Evolutionary conservation across 2,329 filamentous ascomycete genomes (phyloP).

Genomic region (Leptographium radiaticola): DNA sequence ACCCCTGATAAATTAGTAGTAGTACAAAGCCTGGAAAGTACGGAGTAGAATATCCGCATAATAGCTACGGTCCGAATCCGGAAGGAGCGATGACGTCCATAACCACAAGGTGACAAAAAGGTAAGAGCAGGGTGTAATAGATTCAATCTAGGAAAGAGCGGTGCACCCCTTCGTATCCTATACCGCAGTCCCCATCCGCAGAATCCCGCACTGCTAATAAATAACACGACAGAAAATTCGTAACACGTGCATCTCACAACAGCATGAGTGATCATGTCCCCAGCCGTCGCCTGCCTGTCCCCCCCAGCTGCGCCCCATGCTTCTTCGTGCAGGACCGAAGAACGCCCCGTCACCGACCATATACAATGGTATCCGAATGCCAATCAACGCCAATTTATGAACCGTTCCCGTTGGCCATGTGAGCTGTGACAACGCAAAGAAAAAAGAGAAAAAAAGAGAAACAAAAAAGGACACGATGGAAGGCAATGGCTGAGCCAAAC

Average conservation of each 20-base stretch:
- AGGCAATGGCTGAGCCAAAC: neutral
- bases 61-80: neutral
- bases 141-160: slow-evolving; percentile 1
- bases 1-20: too few species aligned
- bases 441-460: neutral
- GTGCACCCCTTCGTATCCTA: neutral
- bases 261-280: neutral
- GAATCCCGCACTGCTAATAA: neutral
- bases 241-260: neutral
- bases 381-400: slow-evolving; percentile 1
- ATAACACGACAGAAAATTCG: neutral
- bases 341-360: neutral
- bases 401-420: neutral
- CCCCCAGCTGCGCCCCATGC: neutral
- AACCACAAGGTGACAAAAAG: neutral
- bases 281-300: neutral
- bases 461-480: neutral
- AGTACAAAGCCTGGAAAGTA: too few species aligned
- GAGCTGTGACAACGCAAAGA: neutral
- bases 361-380: neutral
- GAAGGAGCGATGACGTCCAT: neutral
- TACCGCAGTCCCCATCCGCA: neutral
- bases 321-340: neutral
- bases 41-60: neutral
- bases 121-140: neutral